Conservation (phyloP, 1,139 yeast genomes). For the Suhomyces ambrosiae region DNA sequence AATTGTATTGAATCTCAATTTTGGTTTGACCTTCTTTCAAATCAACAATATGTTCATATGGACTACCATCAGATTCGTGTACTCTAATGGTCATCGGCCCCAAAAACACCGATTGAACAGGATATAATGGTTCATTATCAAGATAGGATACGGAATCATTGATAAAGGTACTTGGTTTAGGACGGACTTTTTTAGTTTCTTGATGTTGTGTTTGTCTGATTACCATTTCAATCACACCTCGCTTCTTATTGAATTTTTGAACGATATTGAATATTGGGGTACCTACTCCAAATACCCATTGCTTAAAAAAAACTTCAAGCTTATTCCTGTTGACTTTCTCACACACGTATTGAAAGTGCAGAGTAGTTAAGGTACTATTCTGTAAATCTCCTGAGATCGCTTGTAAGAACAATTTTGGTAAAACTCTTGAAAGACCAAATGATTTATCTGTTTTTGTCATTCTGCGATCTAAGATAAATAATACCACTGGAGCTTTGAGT, state of each 20-base stretch:
- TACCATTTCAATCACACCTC: conserved; percentile 93
- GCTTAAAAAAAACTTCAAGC: conserved; percentile 80
- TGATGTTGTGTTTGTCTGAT: conserved; percentile 85
- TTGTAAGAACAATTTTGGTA: conserved; percentile 88
- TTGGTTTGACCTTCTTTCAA: conserved; percentile 83
- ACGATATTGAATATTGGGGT: conserved; percentile 87
- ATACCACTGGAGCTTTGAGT: conserved; percentile 82
- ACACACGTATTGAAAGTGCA: conserved; percentile 87
- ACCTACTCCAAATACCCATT: conserved; percentile 92
- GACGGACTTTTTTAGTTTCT: conserved; percentile 45
- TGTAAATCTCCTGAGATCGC: conserved; percentile 93
- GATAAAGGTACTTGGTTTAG: conserved; percentile 44
- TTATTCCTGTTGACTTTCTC: conserved; percentile 91
- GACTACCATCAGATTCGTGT: conserved; percentile 99
- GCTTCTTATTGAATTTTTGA: conserved; percentile 88
- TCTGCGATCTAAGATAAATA: conserved; percentile 81
- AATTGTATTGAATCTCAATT: conserved; percentile 90
- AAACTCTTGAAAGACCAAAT: conserved; percentile 86
- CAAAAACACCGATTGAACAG: conserved; percentile 57
- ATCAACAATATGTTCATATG: conserved; percentile 96
- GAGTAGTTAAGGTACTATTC: conserved; percentile 76
- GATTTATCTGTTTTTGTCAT: conserved; percentile 97
- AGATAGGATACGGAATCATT: conserved; percentile 47
- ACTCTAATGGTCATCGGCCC: conserved; percentile 98
- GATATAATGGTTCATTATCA: conserved; percentile 41